A percentile compares a stretch with the other conserved stretches of the same genome.
phyloP scores from a whole-genome alignment of 768 basidiomycete species.

The Pulveroboletus sp. region DNA sequence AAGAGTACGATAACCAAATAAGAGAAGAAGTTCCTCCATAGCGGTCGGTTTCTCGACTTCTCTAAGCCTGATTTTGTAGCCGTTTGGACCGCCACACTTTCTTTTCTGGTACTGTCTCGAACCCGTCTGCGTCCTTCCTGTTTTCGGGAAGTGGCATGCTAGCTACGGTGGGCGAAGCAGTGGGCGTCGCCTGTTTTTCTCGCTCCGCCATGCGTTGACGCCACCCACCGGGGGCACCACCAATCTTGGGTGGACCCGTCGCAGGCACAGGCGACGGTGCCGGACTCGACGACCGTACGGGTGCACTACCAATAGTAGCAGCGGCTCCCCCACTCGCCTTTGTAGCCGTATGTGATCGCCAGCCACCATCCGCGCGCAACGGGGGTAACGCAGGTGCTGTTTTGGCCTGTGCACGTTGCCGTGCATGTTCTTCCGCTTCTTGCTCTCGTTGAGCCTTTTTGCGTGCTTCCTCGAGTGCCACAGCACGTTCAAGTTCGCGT shows the following conservation, averaged over 20 bases:
- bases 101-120: conserved; percentile 50
- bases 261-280: conserved; percentile 30
- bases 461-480: conserved; percentile 50
- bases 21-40: background rate
- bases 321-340: conserved; percentile 21
- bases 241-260: conserved; percentile 36
- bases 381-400: conserved; percentile 20
- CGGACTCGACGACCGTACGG: conserved; percentile 42
- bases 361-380: conserved; percentile 16
- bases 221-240: conserved; percentile 43
- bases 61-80: conserved; percentile 8
- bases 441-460: conserved; percentile 61
- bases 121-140: conserved; percentile 63
- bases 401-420: conserved; percentile 30
- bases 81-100: conserved; percentile 22
- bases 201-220: conserved; percentile 36
- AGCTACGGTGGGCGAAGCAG: conserved; percentile 2
- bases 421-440: conserved; percentile 54
- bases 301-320: background rate
- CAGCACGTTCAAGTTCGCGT: conserved; percentile 49
- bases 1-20: background rate
- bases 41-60: no score
- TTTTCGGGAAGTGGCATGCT: conserved; percentile 35
- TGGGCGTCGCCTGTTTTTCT: background rate
- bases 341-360: conserved; percentile 16